A percentile compares a stretch with the other conserved stretches of the same genome.
Conservation (phyloP, 2,329 filamentous ascomycete genomes). For the Aspergillus uvarum region DNA sequence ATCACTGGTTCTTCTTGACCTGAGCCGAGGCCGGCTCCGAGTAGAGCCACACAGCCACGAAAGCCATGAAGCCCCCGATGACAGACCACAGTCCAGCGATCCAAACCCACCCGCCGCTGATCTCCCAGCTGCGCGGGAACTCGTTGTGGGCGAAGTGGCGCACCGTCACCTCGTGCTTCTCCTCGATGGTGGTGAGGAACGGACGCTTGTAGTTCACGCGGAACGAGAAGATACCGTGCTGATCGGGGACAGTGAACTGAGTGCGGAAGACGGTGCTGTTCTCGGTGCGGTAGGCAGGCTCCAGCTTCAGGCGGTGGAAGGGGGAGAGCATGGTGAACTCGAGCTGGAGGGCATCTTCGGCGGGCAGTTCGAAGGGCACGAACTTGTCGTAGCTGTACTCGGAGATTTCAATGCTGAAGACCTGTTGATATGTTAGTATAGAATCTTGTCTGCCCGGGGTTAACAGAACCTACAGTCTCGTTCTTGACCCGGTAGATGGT, state of each 20-base stretch:
- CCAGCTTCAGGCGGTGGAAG: slow-evolving; percentile 82
- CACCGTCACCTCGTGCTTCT: slow-evolving; percentile 93
- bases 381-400: slow-evolving; percentile 77
- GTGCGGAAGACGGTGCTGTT: slow-evolving; percentile 72
- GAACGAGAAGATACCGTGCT: slow-evolving; percentile 99
- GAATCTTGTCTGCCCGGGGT: too few species aligned
- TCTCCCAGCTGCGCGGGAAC: slow-evolving; percentile 86
- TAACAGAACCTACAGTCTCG: slow-evolving; percentile 72
- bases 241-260: slow-evolving; percentile 82
- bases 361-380: slow-evolving; percentile 68
- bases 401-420: slow-evolving; percentile 83
- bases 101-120: slow-evolving; percentile 92
- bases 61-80: slow-evolving; percentile 77
- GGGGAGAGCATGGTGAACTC: slow-evolving; percentile 99
- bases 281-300: slow-evolving; percentile 56
- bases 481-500: slow-evolving; percentile 94
- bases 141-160: slow-evolving; percentile 97
- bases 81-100: slow-evolving; percentile 84
- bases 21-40: slow-evolving; percentile 54
- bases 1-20: slow-evolving; percentile 50
- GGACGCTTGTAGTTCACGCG: slow-evolving; percentile 95
- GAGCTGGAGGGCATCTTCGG: slow-evolving; percentile 76
- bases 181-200: slow-evolving; percentile 83
- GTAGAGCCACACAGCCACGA: slow-evolving; percentile 87
- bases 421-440: slow-evolving; percentile 48